Base-by-base conservation (phyloP, 768 basidiomycete species). In the Pisolithus albus region DNA sequence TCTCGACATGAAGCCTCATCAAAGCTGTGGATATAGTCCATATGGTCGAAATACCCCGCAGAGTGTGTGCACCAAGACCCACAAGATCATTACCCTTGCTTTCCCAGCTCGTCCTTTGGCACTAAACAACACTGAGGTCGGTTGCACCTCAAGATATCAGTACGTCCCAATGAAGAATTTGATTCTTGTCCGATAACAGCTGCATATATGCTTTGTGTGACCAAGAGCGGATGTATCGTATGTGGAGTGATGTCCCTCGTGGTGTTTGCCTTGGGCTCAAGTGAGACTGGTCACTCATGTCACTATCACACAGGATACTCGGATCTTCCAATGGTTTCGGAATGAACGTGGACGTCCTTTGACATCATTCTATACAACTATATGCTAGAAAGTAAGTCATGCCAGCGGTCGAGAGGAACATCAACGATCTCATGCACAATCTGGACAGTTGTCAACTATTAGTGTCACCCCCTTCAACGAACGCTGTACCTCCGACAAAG, bases 391-490 rank as follows among this genome's bases (percentile, higher is more conserved):
- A 26, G 26, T 10, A 30, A 9, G 8, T 9, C 7, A 9, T 10
- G 7, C 30, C 30, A 30, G 8, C 10, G 3, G 30, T 30, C 30
- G 10, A 30, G 30, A 30, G 30, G 30, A 30, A 30, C 30, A 10
- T 30, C 30, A 26, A 4, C 7, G 4, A 26, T 7, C 7, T 94
- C 88, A 64, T 90, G 88, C 1, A 95, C 91, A 46, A 92, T 86
- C 69, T 95, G 92, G 9, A 92, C 90, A 57, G 95, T 93, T 3
- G 90, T 92, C 76, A 93, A 79, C 92, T 94, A 59, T 28, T 46
- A 56, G 32, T 38, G 48, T 13, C 18, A 15, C 18, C 1, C n/a
- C 40, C 18, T 11, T 9, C 23, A 23, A 23, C 21, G 41, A 51
- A 28, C 24, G 36, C n/a, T 26, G 19, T 23, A 11, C 36, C 0